Conservation (phyloP, 805 yeast genomes). For the Ogataea nitratoaversa region DNA sequence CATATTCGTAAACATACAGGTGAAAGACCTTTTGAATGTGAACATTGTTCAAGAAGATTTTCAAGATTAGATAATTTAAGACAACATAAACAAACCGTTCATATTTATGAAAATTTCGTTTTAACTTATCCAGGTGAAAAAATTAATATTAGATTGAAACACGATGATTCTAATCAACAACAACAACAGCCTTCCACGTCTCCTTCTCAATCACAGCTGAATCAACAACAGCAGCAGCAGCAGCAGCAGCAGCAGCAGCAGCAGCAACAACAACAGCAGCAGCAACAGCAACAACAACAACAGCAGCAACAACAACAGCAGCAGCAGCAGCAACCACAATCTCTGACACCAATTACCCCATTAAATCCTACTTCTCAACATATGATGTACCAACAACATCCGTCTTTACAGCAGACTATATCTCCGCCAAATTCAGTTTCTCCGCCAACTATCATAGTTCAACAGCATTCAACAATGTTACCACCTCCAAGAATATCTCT, state of each 20-base stretch:
- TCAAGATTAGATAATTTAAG: slow-evolving; percentile 83
- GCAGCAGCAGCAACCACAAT: too few species aligned
- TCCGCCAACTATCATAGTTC: slow-evolving; percentile 13
- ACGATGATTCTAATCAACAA: slow-evolving; percentile 5
- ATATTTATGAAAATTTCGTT: slow-evolving; percentile 45
- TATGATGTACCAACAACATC: slow-evolving; percentile 4
- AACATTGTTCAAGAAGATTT: slow-evolving; percentile 73
- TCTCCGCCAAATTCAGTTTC: slow-evolving; percentile 14
- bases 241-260: neutral
- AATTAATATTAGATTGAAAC: slow-evolving; percentile 26
- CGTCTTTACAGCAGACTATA: slow-evolving; percentile 4
- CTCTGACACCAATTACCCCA: neutral
- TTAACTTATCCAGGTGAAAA: slow-evolving; percentile 32
- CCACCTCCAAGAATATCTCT: slow-evolving; percentile 29
- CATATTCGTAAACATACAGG: slow-evolving; percentile 94
- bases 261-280: slow-evolving; percentile 2
- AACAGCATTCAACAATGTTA: slow-evolving; percentile 21
- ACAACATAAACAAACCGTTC: slow-evolving; percentile 88
- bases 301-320: neutral
- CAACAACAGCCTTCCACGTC: too few species aligned
- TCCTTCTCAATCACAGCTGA: neutral
- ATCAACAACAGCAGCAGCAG: neutral
- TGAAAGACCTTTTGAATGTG: slow-evolving; percentile 87
- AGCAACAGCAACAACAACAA: slow-evolving; percentile 1
- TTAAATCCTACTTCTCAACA: neutral